Conservation (phyloP, 352 stramenopile genomes). For the Pythium rhizo-oryzae region DNA sequence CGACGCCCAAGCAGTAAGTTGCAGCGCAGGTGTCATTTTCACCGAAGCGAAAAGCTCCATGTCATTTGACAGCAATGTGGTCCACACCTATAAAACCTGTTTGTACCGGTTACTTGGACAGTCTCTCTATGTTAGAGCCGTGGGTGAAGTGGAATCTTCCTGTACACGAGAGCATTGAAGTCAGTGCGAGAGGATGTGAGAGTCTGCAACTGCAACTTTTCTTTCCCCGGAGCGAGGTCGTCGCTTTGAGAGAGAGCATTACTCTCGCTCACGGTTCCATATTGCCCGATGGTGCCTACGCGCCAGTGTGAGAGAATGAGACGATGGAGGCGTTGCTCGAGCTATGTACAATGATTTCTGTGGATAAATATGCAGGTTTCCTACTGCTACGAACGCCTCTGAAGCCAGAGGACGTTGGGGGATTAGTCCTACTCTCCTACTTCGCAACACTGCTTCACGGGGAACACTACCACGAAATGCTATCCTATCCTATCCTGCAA, state of each 20-base stretch:
- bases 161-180: conserved; percentile 30
- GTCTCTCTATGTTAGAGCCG: conserved; percentile 6
- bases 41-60: too few relatives aligned
- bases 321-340: not conserved
- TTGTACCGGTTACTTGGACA: not conserved
- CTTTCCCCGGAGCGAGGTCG: not conserved
- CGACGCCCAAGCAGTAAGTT: too few relatives aligned
- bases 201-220: conserved; percentile 28
- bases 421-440: conserved; percentile 1
- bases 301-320: conserved; percentile 1
- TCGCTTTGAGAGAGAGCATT: conserved; percentile 22
- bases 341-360: conserved; percentile 17
- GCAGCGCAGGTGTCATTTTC: too few relatives aligned
- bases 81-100: not conserved
- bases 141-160: not conserved
- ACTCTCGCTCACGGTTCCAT: not conserved
- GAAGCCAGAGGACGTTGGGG: not conserved
- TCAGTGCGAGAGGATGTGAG: not conserved
- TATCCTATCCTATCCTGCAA: conserved; percentile 8
- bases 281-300: too few relatives aligned
- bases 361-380: conserved; percentile 32
- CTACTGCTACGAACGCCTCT: conserved; percentile 19
- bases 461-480: not conserved
- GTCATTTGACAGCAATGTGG: not conserved
- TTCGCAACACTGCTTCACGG: not conserved